Base-by-base conservation (phyloP, 345 rosid species). In the Xanthoceras sorbifolium region DNA sequence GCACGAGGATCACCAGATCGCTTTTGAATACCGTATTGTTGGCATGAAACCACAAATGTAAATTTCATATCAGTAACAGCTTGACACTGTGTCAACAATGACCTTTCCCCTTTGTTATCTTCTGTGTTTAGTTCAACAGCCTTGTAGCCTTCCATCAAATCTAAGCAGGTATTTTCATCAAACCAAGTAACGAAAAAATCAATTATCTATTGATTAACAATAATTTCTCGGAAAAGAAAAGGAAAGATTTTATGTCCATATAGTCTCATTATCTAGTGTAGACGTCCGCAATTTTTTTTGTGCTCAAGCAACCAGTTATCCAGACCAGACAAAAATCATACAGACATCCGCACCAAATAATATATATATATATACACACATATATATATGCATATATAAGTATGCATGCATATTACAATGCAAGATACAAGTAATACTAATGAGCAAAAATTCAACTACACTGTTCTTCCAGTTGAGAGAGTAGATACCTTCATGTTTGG, bases 61-160 rank as follows among this genome's bases (percentile, higher is more conserved):
- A 97, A 97, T 79, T 97, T 97, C 97, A 97, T 93, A 87, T 97
- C 99, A 77, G 99, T 93, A 40, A 94, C 93, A 2, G 99, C 98
- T 88, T 97, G 98, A 83, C 97, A 97, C 65, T 92, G 96, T 48
- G 92, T 91, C 87, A 93, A 85, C 67, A 97, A 70, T 65, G 98
- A 91, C 80, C 97, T 85, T 80, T 88, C 95, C 25, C 94, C 94
- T 78, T 90, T 88, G 71, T 85, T 83, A 80, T 90, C 92, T 73
- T 97, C 97, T 9, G 85, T 81, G 76, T 85, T 91, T 59, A 87
- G 78, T 76, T 92, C 98, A 36, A 92, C 87, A 67, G 99, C 99
- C 84, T 97, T 94, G 71, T 92, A 92, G 72, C 99, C 97, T 81
- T 92, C 94, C 98, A 91, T 91, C 89, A 97, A 83, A 87, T 96